Percentiles rank a stretch among this genome's conserved stretches.
Conservation (phyloP, 2,329 filamentous ascomycete species). For the Colletotrichum tanaceti region DNA sequence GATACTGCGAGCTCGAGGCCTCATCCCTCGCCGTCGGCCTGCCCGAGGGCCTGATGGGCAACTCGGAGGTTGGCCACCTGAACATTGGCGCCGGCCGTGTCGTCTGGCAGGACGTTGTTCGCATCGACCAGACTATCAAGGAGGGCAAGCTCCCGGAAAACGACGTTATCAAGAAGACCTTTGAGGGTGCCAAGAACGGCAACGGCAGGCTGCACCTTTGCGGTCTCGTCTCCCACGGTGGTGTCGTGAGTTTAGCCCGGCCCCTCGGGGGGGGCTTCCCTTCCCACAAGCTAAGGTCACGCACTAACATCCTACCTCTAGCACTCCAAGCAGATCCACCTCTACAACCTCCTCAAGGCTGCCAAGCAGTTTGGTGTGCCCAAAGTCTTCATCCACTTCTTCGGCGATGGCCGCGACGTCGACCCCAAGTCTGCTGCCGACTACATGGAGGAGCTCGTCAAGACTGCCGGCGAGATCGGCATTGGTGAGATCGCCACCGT, state of each 20-base stretch:
- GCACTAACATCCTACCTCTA: conserved; percentile 44
- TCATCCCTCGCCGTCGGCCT: conserved; percentile 96
- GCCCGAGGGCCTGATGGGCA: conserved; percentile 97
- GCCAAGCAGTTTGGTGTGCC: conserved; percentile 90
- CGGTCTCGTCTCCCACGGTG: conserved; percentile 93
- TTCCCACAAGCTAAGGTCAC: background rate
- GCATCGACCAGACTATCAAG: conserved; percentile 94
- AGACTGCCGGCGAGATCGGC: conserved; percentile 84
- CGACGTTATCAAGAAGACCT: conserved; percentile 79
- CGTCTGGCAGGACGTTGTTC: conserved; percentile 98
- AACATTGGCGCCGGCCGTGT: conserved; percentile 98
- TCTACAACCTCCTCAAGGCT: conserved; percentile 86
- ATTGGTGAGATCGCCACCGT: conserved; percentile 90
- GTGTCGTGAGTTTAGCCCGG: conserved; percentile 71
- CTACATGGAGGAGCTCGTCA: conserved; percentile 88
- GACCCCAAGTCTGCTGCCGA: conserved; percentile 93
- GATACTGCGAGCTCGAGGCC: conserved; percentile 92
- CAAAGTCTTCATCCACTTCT: conserved; percentile 98
- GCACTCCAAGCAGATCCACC: conserved; percentile 95
- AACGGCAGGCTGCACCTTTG: conserved; percentile 93
- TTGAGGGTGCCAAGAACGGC: conserved; percentile 83
- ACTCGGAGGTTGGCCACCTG: conserved; percentile 97
- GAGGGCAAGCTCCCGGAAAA: conserved; percentile 82
- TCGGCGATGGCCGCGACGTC: conserved; percentile 96
- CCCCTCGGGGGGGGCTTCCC: background rate